Evolutionary conservation across 352 stramenopile genomes (phyloP), one percentile per base, ranked within the genome.

Genomic region (Globisporangium cederbergense): DNA sequence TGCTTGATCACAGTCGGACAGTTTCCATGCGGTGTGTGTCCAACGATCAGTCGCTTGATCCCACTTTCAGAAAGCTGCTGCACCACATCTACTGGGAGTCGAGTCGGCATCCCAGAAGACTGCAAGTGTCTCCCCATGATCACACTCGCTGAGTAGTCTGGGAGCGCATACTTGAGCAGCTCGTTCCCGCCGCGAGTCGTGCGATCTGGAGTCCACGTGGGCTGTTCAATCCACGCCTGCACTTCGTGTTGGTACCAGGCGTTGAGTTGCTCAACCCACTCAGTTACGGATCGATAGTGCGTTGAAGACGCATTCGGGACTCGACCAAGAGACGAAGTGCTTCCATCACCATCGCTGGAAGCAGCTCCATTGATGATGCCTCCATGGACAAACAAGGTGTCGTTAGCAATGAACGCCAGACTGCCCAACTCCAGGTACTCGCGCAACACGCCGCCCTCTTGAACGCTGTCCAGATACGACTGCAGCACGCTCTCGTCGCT

Each of bases 321-420:
- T 58, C 75, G 81, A 20, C 91, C 86, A 45, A 97, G 76, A 6
- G 82, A 80, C 28, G 75, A 76, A 5, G 67, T 64, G 56, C 79
- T 71, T 16, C 80, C 71, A 18, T 74, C 64, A 42, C 36, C 36
- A 3, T 66, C 16, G 10, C 18, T 22, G 43, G 14, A 49, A 20
- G 80, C 68, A 22, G 73, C 68, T 13, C 62, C 68, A 22, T 70
- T 81, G 40, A 95, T 83, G 60, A 98, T 85, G 1, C 91, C 93
- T 36, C 93, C 93, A 60, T 98, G 93, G 46, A 97, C 86, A 81
- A 98, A 98, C n/a, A 98, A 76, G 59, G 91, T 97, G 57, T 89
- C 78, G 47, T 93, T 83, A 4, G 83, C 63, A 43, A 94, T 71
- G 53, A 87, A 93, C 40, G 86, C 91, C 18, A 98, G 79, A 28